phyloP scores from a whole-genome alignment of 305 asterid species.

The Fraxinus nigra region DNA sequence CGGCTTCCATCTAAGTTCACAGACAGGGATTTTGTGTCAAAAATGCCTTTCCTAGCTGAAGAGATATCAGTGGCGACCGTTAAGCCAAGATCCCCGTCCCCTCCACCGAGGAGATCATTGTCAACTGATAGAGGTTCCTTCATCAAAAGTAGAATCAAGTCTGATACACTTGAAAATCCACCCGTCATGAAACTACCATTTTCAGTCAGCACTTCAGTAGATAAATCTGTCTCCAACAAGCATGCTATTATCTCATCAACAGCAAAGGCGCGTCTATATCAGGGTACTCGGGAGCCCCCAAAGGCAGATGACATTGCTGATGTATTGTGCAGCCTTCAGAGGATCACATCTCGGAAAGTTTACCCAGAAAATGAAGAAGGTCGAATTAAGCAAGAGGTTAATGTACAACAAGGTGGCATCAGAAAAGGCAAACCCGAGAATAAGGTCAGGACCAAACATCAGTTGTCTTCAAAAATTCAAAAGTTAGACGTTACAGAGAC shows the following conservation, averaged over 20 bases:
- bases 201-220: slow-evolving; percentile 57
- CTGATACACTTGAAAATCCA: slow-evolving; percentile 58
- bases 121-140: slow-evolving; percentile 74
- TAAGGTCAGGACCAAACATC: slow-evolving; percentile 54
- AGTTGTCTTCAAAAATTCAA: slow-evolving; percentile 43
- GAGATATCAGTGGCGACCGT: slow-evolving; percentile 39
- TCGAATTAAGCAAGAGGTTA: slow-evolving; percentile 61
- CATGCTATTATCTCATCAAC: slow-evolving; percentile 43
- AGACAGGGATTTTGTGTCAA: slow-evolving; percentile 59
- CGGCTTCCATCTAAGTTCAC: slow-evolving; percentile 70
- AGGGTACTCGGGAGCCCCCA: slow-evolving; percentile 41
- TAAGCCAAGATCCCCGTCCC: slow-evolving; percentile 68
- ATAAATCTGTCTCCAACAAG: slow-evolving; percentile 40
- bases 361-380: slow-evolving; percentile 61
- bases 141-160: slow-evolving; percentile 44
- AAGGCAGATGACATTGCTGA: slow-evolving; percentile 39
- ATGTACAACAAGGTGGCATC: slow-evolving; percentile 62
- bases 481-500: slow-evolving; percentile 43
- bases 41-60: slow-evolving; percentile 53
- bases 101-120: slow-evolving; percentile 78
- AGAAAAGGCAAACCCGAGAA: slow-evolving; percentile 55
- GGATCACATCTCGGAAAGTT: slow-evolving; percentile 46
- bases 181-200: slow-evolving; percentile 54
- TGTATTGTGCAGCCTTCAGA: slow-evolving; percentile 47
- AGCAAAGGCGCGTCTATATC: slow-evolving; percentile 28